Conservation (phyloP, 1,139 yeast species). For the Pneumocystis carinii region DNA sequence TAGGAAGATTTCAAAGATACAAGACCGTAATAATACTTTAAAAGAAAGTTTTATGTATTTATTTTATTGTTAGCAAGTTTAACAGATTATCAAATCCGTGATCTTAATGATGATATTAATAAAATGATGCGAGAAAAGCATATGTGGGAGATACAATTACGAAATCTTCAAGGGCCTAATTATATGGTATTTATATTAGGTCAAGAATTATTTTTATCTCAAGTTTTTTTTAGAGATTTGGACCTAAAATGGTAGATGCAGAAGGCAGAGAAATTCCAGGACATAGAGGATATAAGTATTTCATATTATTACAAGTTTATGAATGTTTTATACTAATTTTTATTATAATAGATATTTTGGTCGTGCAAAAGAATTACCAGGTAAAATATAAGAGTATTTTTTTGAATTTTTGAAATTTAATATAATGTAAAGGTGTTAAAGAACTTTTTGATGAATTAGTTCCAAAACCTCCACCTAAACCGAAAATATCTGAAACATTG, state of each 20-base stretch:
- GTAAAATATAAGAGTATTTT: conserved; percentile 18
- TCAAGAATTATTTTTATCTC: conserved; percentile 9
- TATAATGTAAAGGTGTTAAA: conserved; percentile 28
- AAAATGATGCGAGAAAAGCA: conserved; percentile 48
- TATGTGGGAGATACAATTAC: conserved; percentile 67
- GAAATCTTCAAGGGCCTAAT: conserved; percentile 57
- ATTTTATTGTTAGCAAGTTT: conserved; percentile 25
- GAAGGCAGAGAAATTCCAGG: conserved; percentile 22
- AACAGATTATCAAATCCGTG: conserved; percentile 50
- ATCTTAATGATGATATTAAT: conserved; percentile 63
- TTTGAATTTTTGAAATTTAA: neutral
- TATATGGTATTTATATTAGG: conserved; percentile 24
- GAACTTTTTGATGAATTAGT: conserved; percentile 30
- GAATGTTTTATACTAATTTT: neutral
- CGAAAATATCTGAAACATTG: conserved; percentile 14
- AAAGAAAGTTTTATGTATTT: neutral
- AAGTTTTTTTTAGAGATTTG: conserved; percentile 11
- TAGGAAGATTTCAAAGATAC: conserved; percentile 44
- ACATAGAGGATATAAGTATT: conserved; percentile 34
- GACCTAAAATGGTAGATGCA: conserved; percentile 16
- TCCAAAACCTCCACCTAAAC: conserved; percentile 4
- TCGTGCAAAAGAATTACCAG: conserved; percentile 67
- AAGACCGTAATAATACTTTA: conserved; percentile 30
- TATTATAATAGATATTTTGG: conserved; percentile 46
- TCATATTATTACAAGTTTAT: neutral